Conservation (phyloP, 75 land plant species). For the Cunninghamia lanceolata region DNA sequence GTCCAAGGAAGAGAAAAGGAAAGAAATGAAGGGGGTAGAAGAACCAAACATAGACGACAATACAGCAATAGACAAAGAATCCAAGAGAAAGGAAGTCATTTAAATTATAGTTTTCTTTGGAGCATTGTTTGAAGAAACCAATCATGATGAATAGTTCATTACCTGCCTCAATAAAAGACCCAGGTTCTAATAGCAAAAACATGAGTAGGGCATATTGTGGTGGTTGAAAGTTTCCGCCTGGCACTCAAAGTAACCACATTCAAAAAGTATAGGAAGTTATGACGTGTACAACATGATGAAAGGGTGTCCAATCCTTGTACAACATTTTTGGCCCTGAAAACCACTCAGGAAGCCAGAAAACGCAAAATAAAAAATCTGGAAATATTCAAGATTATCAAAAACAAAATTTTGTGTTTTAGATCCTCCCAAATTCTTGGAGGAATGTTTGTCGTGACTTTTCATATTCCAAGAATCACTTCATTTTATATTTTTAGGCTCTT, state of each 20-base stretch:
- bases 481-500: neutral
- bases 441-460: neutral
- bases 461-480: neutral
- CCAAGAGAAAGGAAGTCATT: neutral
- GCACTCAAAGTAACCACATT: neutral
- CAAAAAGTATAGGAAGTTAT: neutral
- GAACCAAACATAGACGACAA: neutral
- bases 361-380: too few relatives aligned
- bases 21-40: too few relatives aligned
- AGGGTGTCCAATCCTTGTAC: too few relatives aligned
- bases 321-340: too few relatives aligned
- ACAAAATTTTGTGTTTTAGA: too few relatives aligned
- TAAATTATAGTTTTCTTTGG: neutral
- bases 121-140: neutral
- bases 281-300: neutral
- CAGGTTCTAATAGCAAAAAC: neutral
- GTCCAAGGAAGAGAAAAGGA: too few relatives aligned
- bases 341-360: neutral
- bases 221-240: neutral
- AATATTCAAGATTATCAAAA: too few relatives aligned
- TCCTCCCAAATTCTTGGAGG: neutral
- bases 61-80: neutral
- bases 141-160: neutral
- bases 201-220: neutral
- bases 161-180: neutral